phyloP scores from a whole-genome alignment of 768 basidiomycete genomes.

The Collybia nuda region DNA sequence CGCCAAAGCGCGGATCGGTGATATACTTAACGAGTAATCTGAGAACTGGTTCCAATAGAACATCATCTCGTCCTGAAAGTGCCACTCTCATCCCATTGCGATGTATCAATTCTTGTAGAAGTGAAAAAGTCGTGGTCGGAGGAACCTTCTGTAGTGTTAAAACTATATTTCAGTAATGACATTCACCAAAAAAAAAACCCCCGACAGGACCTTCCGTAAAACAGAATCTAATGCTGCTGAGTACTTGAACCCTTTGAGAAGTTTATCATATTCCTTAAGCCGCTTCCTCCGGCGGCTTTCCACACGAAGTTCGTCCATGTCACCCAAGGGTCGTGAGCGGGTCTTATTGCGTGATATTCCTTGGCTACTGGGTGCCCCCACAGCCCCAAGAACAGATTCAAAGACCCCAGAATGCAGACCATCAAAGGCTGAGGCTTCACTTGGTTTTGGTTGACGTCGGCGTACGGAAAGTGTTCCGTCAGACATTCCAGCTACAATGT shows the following conservation, averaged over 20 bases:
- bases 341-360: slow-evolving; percentile 43
- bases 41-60: slow-evolving; percentile 90
- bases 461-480: slow-evolving; percentile 99
- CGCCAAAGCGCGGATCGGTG: slow-evolving; percentile 90
- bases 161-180: background rate
- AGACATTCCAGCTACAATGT: slow-evolving; percentile 95
- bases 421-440: slow-evolving; percentile 42
- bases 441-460: slow-evolving; percentile 74
- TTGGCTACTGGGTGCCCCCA: slow-evolving; percentile 55
- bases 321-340: slow-evolving; percentile 51
- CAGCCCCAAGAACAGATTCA: slow-evolving; percentile 63
- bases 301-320: slow-evolving; percentile 75
- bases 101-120: slow-evolving; percentile 91
- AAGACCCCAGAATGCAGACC: slow-evolving; percentile 56
- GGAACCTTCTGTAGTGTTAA: slow-evolving; percentile 68
- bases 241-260: slow-evolving; percentile 92
- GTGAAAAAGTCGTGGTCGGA: slow-evolving; percentile 82
- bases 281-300: slow-evolving; percentile 69
- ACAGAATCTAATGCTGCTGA: slow-evolving; percentile 93
- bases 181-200: slow-evolving; percentile 7
- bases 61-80: slow-evolving; percentile 88
- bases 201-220: slow-evolving; percentile 77
- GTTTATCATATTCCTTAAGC: slow-evolving; percentile 84
- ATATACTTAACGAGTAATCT: slow-evolving; percentile 82
- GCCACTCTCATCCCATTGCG: slow-evolving; percentile 87